phyloP scores from a whole-genome alignment of 2,329 filamentous ascomycete genomes.

The Claviceps maximensis region DNA sequence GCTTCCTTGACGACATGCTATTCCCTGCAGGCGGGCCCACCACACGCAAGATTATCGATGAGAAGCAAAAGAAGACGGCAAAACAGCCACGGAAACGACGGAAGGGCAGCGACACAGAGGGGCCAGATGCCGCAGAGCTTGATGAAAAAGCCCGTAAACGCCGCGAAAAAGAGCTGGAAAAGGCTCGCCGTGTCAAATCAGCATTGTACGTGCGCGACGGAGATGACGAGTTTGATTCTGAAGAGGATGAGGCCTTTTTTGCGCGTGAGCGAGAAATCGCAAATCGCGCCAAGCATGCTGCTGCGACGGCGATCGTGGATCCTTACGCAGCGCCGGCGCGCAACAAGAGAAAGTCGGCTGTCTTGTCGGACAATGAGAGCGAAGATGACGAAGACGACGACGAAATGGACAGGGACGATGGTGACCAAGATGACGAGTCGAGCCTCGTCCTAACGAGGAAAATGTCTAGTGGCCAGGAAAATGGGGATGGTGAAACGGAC shows the following conservation, averaged over 20 bases:
- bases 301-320: conserved; percentile 11
- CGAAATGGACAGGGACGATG: conserved; percentile 11
- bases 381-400: conserved; percentile 11
- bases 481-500: conserved; percentile 13
- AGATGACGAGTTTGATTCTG: conserved; percentile 80
- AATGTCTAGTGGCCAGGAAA: conserved; percentile 7
- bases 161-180: conserved; percentile 59
- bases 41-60: conserved; percentile 36
- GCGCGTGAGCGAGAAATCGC: conserved; percentile 50
- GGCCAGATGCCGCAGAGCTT: conserved; percentile 48
- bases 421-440: conserved; percentile 14
- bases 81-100: conserved; percentile 32
- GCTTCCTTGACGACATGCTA: conserved; percentile 43
- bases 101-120: conserved; percentile 29
- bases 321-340: conserved; percentile 7
- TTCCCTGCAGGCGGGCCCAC: conserved; percentile 61
- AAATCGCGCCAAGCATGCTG: conserved; percentile 32
- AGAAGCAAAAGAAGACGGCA: conserved; percentile 41
- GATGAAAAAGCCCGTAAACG: conserved; percentile 49
- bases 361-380: conserved; percentile 13
- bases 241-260: conserved; percentile 61
- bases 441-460: conserved; percentile 10
- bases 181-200: conserved; percentile 70
- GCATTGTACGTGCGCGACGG: conserved; percentile 67
- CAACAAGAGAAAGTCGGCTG: conserved; percentile 17